Conservation (phyloP, 805 yeast species). For the Metschnikowia drakensbergensis region DNA sequence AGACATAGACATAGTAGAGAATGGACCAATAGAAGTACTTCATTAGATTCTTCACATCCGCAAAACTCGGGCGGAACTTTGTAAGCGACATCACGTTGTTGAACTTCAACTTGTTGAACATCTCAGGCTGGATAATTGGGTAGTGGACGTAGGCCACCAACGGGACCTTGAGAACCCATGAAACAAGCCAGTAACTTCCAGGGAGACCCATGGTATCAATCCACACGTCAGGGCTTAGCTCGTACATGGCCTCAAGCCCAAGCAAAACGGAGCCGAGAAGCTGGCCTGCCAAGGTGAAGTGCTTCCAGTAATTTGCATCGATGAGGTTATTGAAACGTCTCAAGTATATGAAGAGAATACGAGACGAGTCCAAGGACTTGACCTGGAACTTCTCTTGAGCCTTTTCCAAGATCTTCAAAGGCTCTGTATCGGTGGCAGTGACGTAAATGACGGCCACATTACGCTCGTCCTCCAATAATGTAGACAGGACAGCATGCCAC, state of each 20-base stretch:
- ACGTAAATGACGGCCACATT: constrained; percentile 71
- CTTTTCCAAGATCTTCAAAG: constrained; percentile 46
- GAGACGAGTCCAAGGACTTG: constrained; percentile 36
- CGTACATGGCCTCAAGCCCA: constrained; percentile 64
- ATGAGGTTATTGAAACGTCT: constrained; percentile 52
- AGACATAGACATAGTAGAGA: constrained; percentile 60
- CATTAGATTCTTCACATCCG: constrained; percentile 28
- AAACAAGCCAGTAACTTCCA: constrained; percentile 69
- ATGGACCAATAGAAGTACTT: constrained; percentile 66
- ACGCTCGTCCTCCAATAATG: constrained; percentile 46
- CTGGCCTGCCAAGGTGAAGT: constrained; percentile 82
- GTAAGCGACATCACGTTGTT: constrained; percentile 17
- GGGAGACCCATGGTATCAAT: constrained; percentile 95
- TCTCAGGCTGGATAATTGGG: constrained; percentile 85
- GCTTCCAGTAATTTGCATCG: constrained; percentile 70
- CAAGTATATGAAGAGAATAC: constrained; percentile 63
- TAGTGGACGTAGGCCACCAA: constrained; percentile 88
- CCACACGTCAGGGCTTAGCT: constrained; percentile 81
- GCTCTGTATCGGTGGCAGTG: constrained; percentile 53
- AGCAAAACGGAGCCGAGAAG: constrained; percentile 73
- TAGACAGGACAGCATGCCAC: constrained; percentile 86
- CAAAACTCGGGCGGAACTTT: constrained; percentile 16
- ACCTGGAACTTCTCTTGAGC: constrained; percentile 57
- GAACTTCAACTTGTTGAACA: constrained; percentile 61
- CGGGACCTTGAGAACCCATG: constrained; percentile 60